These are phyloP conservation scores for Isabelozyma gotoi DNA, from an alignment of 805 yeast species.

Conservation along the genomic window DNA sequence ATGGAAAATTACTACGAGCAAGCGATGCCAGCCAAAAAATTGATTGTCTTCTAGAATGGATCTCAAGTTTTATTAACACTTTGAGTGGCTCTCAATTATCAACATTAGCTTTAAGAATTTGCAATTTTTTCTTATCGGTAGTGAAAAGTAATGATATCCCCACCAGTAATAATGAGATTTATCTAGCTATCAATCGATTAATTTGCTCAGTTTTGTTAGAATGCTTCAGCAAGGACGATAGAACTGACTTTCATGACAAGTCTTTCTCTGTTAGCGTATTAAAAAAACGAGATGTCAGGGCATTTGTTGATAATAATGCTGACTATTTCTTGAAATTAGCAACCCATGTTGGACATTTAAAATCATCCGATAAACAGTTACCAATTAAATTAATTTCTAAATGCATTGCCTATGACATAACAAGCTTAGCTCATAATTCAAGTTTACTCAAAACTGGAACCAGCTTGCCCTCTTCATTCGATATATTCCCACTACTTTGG, in stretches of 20 bases:
- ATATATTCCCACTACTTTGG: conserved; percentile 35
- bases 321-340: conserved; percentile 26
- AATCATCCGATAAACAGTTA: conserved; percentile 8
- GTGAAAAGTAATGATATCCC: neutral
- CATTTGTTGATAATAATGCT: conserved; percentile 45
- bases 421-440: conserved; percentile 31
- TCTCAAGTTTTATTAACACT: conserved; percentile 42
- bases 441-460: conserved; percentile 14
- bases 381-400: conserved; percentile 38
- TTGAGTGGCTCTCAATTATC: conserved; percentile 50
- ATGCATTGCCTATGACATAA: conserved; percentile 47
- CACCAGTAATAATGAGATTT: neutral
- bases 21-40: conserved; percentile 13
- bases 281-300: conserved; percentile 47
- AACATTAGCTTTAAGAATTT: conserved; percentile 51
- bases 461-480: conserved; percentile 26
- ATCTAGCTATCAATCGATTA: neutral
- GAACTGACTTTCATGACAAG: conserved; percentile 15
- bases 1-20: conserved; percentile 31
- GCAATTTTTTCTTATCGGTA: conserved; percentile 41
- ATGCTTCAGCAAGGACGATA: conserved; percentile 16
- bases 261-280: conserved; percentile 36
- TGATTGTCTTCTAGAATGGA: conserved; percentile 49
- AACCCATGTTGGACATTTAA: conserved; percentile 17
- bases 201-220: conserved; percentile 10